Conservation (phyloP, 306 rosid species). For the Arachis hypogaea region DNA sequence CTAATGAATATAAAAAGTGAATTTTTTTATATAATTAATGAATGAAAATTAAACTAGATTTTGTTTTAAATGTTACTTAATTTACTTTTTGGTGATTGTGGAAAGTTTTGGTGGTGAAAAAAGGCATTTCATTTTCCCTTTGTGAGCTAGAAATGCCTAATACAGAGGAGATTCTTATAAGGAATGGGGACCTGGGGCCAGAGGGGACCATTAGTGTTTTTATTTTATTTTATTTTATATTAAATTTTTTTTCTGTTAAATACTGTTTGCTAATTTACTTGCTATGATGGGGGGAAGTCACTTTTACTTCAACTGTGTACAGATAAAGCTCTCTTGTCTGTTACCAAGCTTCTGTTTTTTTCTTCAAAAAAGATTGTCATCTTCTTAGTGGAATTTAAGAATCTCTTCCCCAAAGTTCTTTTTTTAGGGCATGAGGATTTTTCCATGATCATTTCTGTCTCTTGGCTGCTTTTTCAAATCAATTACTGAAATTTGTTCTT, state of each 20-base stretch:
- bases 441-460: conserved; percentile 24
- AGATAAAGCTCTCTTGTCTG: conserved; percentile 38
- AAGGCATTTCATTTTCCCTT: conserved; percentile 24
- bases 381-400: conserved; percentile 47
- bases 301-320: conserved; percentile 42
- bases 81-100: not conserved
- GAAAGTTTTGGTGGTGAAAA: conserved; percentile 40
- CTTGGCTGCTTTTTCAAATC: conserved; percentile 23
- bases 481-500: not conserved
- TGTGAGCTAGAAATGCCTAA: conserved; percentile 43
- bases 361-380: conserved; percentile 32
- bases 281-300: conserved; percentile 43
- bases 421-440: conserved; percentile 29
- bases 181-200: conserved; percentile 6
- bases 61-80: too few species aligned
- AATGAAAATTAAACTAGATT: too few species aligned
- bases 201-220: conserved; percentile 41
- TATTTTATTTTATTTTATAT: not conserved
- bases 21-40: too few species aligned
- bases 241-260: conserved; percentile 4
- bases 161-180: conserved; percentile 43
- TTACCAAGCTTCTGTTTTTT: conserved; percentile 36
- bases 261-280: conserved; percentile 37
- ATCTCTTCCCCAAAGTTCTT: conserved; percentile 28
- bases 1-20: too few species aligned